Conservation (phyloP, 1,139 yeast species). For the Yamadazyma conglobata region DNA sequence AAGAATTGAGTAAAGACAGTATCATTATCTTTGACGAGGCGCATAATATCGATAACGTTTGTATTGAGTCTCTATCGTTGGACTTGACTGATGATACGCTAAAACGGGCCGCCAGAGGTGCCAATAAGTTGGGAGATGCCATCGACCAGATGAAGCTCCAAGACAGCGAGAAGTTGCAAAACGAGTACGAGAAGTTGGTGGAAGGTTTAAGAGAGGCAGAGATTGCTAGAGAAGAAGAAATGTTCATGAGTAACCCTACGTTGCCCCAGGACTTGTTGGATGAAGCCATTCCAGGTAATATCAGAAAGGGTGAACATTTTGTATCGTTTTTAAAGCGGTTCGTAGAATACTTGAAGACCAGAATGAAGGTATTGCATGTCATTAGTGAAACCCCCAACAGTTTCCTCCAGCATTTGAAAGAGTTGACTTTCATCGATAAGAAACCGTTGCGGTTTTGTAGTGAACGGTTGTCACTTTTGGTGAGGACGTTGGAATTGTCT, state of each 20-base stretch:
- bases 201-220: conserved; percentile 84
- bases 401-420: conserved; percentile 87
- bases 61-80: conserved; percentile 89
- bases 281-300: conserved; percentile 95
- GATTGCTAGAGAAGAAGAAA: conserved; percentile 68
- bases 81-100: conserved; percentile 56
- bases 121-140: conserved; percentile 65
- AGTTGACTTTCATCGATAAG: conserved; percentile 84
- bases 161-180: conserved; percentile 79
- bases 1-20: conserved; percentile 86
- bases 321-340: conserved; percentile 88
- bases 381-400: conserved; percentile 95
- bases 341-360: conserved; percentile 89
- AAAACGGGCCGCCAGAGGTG: conserved; percentile 59
- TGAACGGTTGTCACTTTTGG: conserved; percentile 82
- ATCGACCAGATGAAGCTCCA: conserved; percentile 79
- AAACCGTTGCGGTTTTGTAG: conserved; percentile 92
- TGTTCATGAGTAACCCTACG: conserved; percentile 84
- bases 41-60: conserved; percentile 96
- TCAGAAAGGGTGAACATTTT: conserved; percentile 94
- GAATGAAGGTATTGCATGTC: conserved; percentile 97
- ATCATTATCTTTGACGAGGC: conserved; percentile 97
- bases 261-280: conserved; percentile 78
- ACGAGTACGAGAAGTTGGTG: conserved; percentile 87
- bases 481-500: conserved; percentile 79